Base-by-base conservation (phyloP, 805 yeast species). In the Metschnikowia sp. region DNA sequence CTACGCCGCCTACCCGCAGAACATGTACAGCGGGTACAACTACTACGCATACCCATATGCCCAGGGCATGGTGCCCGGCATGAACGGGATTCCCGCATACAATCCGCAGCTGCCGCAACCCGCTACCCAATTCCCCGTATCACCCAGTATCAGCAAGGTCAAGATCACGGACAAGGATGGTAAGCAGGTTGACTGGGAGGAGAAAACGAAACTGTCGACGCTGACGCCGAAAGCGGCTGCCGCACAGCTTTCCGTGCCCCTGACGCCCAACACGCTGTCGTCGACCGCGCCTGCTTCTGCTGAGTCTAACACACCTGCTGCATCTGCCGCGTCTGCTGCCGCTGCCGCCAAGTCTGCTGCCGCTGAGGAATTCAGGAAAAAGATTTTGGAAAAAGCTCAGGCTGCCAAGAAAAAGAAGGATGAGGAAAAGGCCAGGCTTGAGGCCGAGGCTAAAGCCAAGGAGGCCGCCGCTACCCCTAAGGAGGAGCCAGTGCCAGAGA, bases 91-190 rank as follows among this genome's bases (percentile, higher is more conserved):
- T 19, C 59, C 56, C 10, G 40, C 40, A 9, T 55, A 52, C 45
- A 31, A 48, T 8, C 54, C 54, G 10, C 58, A 54, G 34, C 58
- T 54, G 59, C 52, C 56, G 12, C 54, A 40, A 44, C 53, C 47
- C 19, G 48, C 36, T 15, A 56, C 47, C 31, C 53, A 41, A 22
- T 52, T 41, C 36, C 40, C 57, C 5, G 19, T 39, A 7, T 47
- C 53, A 30, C 48, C 57, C 19, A 54, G 57, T 10, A 54, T 58
- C 12, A 42, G 53, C 3, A 70, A 64, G 54, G 63, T 72, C 30
- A 70, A 65, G 50, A 61, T 72, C 46, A 71, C 76, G 33, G 72
- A 70, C 45, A 70, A 67, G 56, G 75, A 70, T 37, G 77, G 76
- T 6, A 69, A 66, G 47, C 69, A 62, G 39, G 64, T 71, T 35